Conservation (phyloP, 192 early-diverging fungal species). For the Rhizoclosmatium globosum region DNA sequence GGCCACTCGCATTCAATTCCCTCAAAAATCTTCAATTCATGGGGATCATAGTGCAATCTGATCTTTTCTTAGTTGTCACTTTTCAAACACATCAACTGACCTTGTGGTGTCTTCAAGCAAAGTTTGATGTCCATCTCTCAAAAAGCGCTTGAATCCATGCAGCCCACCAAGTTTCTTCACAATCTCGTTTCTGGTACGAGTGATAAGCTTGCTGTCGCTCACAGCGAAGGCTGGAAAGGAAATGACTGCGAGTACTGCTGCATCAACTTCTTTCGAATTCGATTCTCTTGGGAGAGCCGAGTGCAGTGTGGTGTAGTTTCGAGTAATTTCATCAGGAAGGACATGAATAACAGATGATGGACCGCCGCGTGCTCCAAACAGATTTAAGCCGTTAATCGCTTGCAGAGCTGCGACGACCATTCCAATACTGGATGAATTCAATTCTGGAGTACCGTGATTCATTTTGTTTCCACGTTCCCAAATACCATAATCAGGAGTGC, state of each 20-base stretch:
- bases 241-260: conserved; percentile 82
- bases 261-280: conserved; percentile 87
- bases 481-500: conserved; percentile 87
- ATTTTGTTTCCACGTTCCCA: conserved; percentile 92
- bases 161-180: conserved; percentile 81
- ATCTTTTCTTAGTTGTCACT: background rate
- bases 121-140: conserved; percentile 88
- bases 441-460: conserved; percentile 85
- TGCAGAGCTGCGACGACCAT: conserved; percentile 88
- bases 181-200: conserved; percentile 76
- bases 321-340: conserved; percentile 83
- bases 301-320: conserved; percentile 81
- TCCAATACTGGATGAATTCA: conserved; percentile 89
- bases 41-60: conserved; percentile 82
- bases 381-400: conserved; percentile 85
- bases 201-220: conserved; percentile 67
- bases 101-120: conserved; percentile 74
- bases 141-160: conserved; percentile 85
- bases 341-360: conserved; percentile 81
- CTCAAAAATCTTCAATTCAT: conserved; percentile 85
- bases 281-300: conserved; percentile 85
- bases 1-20: conserved; percentile 91
- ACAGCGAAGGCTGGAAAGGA: conserved; percentile 92
- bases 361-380: conserved; percentile 84
- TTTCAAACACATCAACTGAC: conserved; percentile 25